Base-by-base conservation (phyloP, 108 stramenopile species). In the Pelagomonas calceolata region DNA sequence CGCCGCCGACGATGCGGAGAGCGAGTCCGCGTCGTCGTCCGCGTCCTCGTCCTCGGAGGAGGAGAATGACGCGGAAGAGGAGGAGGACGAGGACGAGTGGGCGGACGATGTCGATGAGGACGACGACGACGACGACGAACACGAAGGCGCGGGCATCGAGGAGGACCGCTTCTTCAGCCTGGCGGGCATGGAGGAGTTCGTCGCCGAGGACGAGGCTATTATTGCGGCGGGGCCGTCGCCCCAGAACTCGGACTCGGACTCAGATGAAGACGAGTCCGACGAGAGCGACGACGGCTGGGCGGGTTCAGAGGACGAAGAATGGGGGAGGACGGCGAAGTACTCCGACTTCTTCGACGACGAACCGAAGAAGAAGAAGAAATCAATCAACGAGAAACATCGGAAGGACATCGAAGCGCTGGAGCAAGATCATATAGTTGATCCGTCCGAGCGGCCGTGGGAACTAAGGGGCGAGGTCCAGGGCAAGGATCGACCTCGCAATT, bases 361-460 rank as follows among this genome's bases (percentile, higher is more conserved):
- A 26, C 21, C 26, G 51, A 4, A 4, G 51, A 60, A 12, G 7
- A 17, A 12, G 51, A 4, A 60, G 7, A 26, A 60, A 1, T 17
- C 51, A 7, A 31, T 32, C 39, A 12, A 5, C 9, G 39, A 43
- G 39, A 43, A 43, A 12, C 9, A 43, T 32, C 69, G 35, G 30
- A 66, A n/a, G 63, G 34, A 64, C 64, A 73, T 76, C 78, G 34
- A 71, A 43, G 81, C 77, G 66, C 45, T 82, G 5, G 82, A 83
- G 79, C 31, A 36, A 21, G 82, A 81, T 63, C 68, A 60, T 26
- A 1, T 60, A 1, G 3, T 9, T 17, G 7, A 78, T 36, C 67
- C 80, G 12, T 39, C 75, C 36, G 79, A 77, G 46, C 71, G 76
- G 39, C 75, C 82, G 16, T 83, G 82, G 82, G 82, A 81, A 34